Percentiles rank a stretch among this genome's conserved stretches.
Evolutionary conservation across 352 stramenopile species (phyloP).

Genomic region (Pythium myriotylum): DNA sequence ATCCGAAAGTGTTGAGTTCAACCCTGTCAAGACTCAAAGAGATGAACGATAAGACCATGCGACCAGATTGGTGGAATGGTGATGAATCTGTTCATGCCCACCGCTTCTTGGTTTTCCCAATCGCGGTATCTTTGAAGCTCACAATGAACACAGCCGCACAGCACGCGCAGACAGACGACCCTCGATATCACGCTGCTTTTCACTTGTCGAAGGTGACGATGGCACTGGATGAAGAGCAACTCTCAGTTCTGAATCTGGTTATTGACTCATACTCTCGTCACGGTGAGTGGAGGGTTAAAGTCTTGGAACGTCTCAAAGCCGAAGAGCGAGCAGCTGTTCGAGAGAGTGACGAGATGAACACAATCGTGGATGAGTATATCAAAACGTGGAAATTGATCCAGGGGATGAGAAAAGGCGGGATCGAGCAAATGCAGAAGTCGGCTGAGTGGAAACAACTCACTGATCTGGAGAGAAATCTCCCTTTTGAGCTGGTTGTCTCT

Average conservation of each 20-base stretch:
- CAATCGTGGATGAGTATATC: constrained; percentile 71
- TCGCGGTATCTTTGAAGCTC: constrained; percentile 83
- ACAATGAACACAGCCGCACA: constrained; percentile 87
- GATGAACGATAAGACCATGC: constrained; percentile 69
- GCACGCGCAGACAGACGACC: constrained; percentile 69
- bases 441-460: constrained; percentile 54
- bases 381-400: constrained; percentile 68
- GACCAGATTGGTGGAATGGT: constrained; percentile 76
- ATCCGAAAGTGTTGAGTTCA: constrained; percentile 75
- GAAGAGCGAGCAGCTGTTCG: constrained; percentile 52
- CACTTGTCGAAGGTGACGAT: constrained; percentile 79
- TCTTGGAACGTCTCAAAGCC: constrained; percentile 71
- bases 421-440: constrained; percentile 69
- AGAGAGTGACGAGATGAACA: constrained; percentile 40
- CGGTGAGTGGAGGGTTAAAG: constrained; percentile 71
- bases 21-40: constrained; percentile 79
- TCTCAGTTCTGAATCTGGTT: constrained; percentile 77
- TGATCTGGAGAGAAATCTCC: constrained; percentile 68
- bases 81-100: constrained; percentile 73
- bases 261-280: constrained; percentile 72
- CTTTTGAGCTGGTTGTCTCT: constrained; percentile 74
- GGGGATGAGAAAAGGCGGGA: constrained; percentile 57
- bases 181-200: constrained; percentile 77
- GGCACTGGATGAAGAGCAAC: constrained; percentile 82
- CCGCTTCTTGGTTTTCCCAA: constrained; percentile 81